Percentiles rank a stretch among this genome's conserved stretches.
These are phyloP conservation scores for Tephrocybe sp. DNA, from an alignment of 768 basidiomycete genomes.

Conservation along the genomic window DNA sequence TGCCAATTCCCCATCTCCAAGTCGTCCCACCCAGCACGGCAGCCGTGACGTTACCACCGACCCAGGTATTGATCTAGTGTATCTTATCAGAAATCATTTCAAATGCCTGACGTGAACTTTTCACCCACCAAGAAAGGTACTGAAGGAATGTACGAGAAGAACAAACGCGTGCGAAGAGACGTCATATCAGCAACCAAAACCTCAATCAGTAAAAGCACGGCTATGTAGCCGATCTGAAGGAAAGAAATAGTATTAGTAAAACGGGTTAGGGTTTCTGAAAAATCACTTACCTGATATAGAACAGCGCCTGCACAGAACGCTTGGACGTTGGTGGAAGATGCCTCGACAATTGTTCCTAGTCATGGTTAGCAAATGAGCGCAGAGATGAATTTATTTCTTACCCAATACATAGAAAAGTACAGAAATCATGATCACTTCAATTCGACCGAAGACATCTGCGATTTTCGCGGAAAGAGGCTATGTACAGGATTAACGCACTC, in stretches of 20 bases:
- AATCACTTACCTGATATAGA: background rate
- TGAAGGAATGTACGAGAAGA: background rate
- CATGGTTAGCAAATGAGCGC: background rate
- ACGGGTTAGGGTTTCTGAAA: background rate
- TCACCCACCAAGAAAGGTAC: background rate
- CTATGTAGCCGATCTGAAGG: background rate
- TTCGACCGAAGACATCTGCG: background rate
- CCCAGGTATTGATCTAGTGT: background rate
- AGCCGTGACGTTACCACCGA: background rate
- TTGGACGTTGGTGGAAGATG: background rate
- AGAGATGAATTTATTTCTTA: background rate
- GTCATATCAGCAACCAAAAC: background rate
- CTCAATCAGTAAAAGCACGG: background rate
- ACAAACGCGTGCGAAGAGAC: background rate
- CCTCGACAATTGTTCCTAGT: background rate
- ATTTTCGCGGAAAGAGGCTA: background rate
- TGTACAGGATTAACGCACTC: background rate
- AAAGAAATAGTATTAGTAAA: background rate
- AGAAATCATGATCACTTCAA: background rate
- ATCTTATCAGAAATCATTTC: background rate
- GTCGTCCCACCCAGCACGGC: background rate
- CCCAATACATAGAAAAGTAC: background rate
- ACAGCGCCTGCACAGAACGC: background rate
- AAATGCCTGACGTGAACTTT: background rate
- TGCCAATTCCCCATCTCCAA: background rate